These are phyloP conservation scores for Cerioporus squamosus DNA, from an alignment of 1,284 basidiomycete species.

Conservation along the genomic window DNA sequence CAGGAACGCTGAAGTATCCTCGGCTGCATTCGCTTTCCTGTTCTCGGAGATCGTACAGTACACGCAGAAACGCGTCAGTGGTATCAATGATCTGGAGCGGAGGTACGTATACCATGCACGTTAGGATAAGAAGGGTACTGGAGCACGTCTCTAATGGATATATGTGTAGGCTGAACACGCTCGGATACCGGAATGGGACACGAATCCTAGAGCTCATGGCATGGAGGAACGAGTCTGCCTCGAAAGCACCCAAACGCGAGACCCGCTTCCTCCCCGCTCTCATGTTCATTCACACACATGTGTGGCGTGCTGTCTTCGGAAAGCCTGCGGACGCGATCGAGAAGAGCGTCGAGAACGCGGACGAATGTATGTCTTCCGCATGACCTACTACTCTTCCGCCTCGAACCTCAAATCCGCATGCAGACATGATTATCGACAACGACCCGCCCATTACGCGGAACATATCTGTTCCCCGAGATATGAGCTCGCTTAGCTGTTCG, in stretches of 20 bases:
- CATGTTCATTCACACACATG: conserved; percentile 90
- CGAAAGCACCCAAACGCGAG: conserved; percentile 86
- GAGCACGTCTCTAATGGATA: too few species aligned
- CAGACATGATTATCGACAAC: conserved; percentile 99
- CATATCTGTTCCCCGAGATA: conserved; percentile 93
- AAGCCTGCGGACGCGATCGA: conserved; percentile 94
- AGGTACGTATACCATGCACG: conserved; percentile 28
- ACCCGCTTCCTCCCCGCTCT: conserved; percentile 87
- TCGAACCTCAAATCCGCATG: not conserved
- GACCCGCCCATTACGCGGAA: conserved; percentile 89
- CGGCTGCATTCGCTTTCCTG: conserved; percentile 84
- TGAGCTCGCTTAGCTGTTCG: conserved; percentile 93
- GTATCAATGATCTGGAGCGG: conserved; percentile 93
- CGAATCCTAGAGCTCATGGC: conserved; percentile 82
- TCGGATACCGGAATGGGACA: conserved; percentile 89
- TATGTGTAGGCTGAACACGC: conserved; percentile 76
- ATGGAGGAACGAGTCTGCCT: conserved; percentile 71
- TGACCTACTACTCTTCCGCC: not conserved
- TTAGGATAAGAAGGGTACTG: too few species aligned
- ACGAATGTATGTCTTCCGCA: conserved; percentile 77
- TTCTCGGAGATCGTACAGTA: conserved; percentile 94
- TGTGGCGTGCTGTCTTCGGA: conserved; percentile 95
- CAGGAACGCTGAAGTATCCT: conserved; percentile 78
- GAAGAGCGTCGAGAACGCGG: conserved; percentile 92
- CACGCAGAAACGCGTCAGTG: conserved; percentile 92